Conservation (phyloP, 306 rosid species). For the peach (Prunus persica) region DNA sequence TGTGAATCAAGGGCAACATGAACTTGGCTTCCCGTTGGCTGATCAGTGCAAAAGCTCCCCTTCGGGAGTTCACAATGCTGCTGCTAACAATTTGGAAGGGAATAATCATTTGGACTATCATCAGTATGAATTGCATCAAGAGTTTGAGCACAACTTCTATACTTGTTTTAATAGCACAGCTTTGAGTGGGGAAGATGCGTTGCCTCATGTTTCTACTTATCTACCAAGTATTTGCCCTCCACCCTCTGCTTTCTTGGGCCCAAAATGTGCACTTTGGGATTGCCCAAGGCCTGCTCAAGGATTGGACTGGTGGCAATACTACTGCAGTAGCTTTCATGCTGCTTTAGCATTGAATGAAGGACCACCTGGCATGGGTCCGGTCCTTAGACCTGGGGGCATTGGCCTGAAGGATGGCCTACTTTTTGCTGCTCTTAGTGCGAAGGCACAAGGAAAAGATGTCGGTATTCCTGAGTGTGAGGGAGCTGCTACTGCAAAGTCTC, state of each 20-base stretch:
- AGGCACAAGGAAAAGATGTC: slow-evolving; percentile 88
- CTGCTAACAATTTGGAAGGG: slow-evolving; percentile 62
- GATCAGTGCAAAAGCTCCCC: slow-evolving; percentile 65
- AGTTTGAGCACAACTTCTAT: slow-evolving; percentile 56
- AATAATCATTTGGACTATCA: slow-evolving; percentile 63
- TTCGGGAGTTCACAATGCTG: slow-evolving; percentile 47
- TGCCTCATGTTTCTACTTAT: slow-evolving; percentile 70
- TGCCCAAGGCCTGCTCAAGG: slow-evolving; percentile 95
- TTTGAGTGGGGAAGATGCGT: slow-evolving; percentile 53
- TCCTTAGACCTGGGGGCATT: slow-evolving; percentile 91
- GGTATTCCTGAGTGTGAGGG: slow-evolving; percentile 99
- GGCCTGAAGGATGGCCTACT: slow-evolving; percentile 89
- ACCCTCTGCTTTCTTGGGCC: slow-evolving; percentile 96
- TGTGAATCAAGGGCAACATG: slow-evolving; percentile 61
- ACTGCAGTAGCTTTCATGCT: slow-evolving; percentile 94
- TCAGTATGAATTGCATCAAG: slow-evolving; percentile 63
- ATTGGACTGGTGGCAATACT: slow-evolving; percentile 86
- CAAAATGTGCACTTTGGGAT: slow-evolving; percentile 98
- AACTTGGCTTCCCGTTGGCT: slow-evolving; percentile 58
- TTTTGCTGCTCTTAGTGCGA: slow-evolving; percentile 86
- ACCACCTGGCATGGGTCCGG: slow-evolving; percentile 96
- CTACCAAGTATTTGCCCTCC: slow-evolving; percentile 86
- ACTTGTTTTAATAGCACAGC: slow-evolving; percentile 42
- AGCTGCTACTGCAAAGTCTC: slow-evolving; percentile 98
- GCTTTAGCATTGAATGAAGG: slow-evolving; percentile 93